A percentile compares a stretch with the other conserved stretches of the same genome.
phyloP scores from a whole-genome alignment of 371 early-diverging fungal species.

The Nematocida major region DNA sequence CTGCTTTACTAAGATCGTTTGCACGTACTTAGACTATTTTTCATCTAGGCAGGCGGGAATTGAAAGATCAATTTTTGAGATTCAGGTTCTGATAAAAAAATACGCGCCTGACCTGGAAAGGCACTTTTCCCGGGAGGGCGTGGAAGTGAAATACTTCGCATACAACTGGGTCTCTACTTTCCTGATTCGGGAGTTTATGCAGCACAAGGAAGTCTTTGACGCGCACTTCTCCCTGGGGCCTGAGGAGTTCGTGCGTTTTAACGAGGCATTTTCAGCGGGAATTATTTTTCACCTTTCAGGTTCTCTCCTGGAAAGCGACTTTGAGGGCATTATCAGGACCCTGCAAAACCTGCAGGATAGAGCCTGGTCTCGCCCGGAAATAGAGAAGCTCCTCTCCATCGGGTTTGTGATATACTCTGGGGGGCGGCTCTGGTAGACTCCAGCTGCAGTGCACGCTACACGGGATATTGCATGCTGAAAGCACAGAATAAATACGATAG shows the following conservation, averaged over 20 bases:
- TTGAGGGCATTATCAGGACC: constrained; percentile 12
- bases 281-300: constrained; percentile 9
- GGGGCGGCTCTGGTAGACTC: neutral
- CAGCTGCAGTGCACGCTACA: neutral
- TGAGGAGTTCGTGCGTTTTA: constrained; percentile 20
- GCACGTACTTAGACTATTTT: constrained; percentile 34
- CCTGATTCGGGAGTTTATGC: constrained; percentile 38
- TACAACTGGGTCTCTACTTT: constrained; percentile 52
- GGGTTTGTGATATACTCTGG: constrained; percentile 22
- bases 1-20: constrained; percentile 33
- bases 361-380: neutral
- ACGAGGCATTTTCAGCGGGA: neutral
- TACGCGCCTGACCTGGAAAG: neutral
- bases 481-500: too few relatives aligned
- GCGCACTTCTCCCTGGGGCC: constrained; percentile 44
- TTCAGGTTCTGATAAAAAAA: constrained; percentile 20
- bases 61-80: constrained; percentile 40
- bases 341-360: neutral
- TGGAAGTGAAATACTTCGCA: constrained; percentile 50
- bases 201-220: constrained; percentile 31
- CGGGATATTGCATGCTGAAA: too few relatives aligned
- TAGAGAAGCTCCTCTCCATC: constrained; percentile 10
- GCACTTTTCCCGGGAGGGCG: neutral
- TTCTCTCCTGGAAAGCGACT: neutral
- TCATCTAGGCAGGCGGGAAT: constrained; percentile 36